Evolutionary conservation across 139 green algal genomes (phyloP), one percentile per base, ranked within the genome.

Genomic region (Nannochloris sp.): DNA sequence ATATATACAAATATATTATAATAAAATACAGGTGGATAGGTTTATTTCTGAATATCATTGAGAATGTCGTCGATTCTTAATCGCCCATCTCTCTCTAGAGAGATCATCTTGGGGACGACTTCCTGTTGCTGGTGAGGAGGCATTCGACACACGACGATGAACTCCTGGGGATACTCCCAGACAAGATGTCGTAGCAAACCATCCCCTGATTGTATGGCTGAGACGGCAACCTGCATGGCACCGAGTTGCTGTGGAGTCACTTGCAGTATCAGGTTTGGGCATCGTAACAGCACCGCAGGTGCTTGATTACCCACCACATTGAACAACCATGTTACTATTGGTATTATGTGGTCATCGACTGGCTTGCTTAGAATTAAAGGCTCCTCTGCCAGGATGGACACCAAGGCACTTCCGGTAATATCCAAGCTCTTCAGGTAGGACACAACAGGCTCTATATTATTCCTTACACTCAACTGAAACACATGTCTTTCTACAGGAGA

Each of bases 391-490:
- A 64, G 0, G 14, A 64, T 29, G 17, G 20, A 16, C 20, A 17
- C 20, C 25, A 64, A 53, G 12, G n/a, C 58, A 28, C 8, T 25
- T 29, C 17, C 58, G 9, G 20, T 57, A 30, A 64, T 29, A 5
- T 25, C 58, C n/a, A 57, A 31, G 30, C 58, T 64, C 23, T 31
- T 29, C 25, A 64, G 23, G 56, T 64, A 64, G 3, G 57, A 17
- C 17, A 71, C 37, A 2, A 67, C 56, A 16, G 65, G 65, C 14
- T 71, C 65, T 17, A 71, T 71, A 28, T 50, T 29, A 4, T 62
- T 23, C 5, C 36, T 37, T 11, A 71, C 65, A 33, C 50, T 66
- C 33, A 71, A 49, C 2, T 25, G 31, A 56, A 71, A 71, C 23
- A 71, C 58, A 20, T 14, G 46, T 53, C 46, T 23, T 28, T 53